A percentile compares a stretch with the other conserved stretches of the same genome.
phyloP scores from a whole-genome alignment of 345 rosid genomes.

The Camelina sativa region DNA sequence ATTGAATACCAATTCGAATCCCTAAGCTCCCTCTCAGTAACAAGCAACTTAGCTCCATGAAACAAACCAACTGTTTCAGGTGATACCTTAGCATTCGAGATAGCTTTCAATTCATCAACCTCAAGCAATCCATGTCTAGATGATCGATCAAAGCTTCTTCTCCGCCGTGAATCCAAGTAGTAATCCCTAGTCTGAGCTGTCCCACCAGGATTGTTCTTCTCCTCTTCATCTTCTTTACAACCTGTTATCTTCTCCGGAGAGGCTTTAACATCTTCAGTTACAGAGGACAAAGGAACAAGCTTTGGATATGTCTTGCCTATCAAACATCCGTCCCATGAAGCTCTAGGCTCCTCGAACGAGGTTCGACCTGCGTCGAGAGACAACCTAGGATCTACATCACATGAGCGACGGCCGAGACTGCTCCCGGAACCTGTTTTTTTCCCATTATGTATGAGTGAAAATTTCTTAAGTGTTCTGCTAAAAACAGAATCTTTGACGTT shows the following conservation, averaged over 20 bases:
- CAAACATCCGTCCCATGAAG: conserved; percentile 80
- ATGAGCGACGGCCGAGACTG: conserved; percentile 67
- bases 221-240: conserved; percentile 47
- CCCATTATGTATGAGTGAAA: conserved; percentile 61
- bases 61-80: conserved; percentile 67
- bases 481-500: conserved; percentile 59
- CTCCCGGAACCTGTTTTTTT: conserved; percentile 28
- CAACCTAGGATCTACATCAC: conserved; percentile 70
- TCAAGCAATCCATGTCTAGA: conserved; percentile 59
- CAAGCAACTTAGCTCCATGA: conserved; percentile 67
- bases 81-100: conserved; percentile 67
- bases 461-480: conserved; percentile 60
- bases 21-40: conserved; percentile 59
- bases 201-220: conserved; percentile 70
- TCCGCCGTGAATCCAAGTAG: conserved; percentile 65
- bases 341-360: conserved; percentile 74
- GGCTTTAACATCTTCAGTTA: conserved; percentile 60
- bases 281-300: conserved; percentile 56
- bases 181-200: conserved; percentile 88
- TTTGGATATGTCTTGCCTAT: conserved; percentile 59
- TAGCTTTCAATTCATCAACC: conserved; percentile 59
- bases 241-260: conserved; percentile 31
- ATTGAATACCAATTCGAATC: conserved; percentile 67
- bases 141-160: conserved; percentile 79
- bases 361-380: conserved; percentile 55